These are phyloP conservation scores for Aureobasidium sp. DNA, from an alignment of 2,329 filamentous ascomycete species.

Conservation along the genomic window DNA sequence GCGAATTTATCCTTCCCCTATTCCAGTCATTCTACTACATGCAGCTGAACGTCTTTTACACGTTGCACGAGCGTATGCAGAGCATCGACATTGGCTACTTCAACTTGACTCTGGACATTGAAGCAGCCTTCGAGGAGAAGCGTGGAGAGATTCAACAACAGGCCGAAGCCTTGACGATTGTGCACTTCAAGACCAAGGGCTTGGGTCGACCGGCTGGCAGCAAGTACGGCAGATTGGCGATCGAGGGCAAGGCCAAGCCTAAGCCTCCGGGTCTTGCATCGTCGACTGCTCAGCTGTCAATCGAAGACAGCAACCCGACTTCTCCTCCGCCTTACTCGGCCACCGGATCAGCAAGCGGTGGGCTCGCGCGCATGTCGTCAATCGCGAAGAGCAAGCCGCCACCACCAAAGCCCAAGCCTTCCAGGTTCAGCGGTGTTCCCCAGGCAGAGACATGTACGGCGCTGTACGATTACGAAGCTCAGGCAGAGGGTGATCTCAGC, in stretches of 20 bases:
- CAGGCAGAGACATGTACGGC: slow-evolving; percentile 75
- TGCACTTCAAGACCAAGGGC: slow-evolving; percentile 82
- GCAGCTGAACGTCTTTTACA: slow-evolving; percentile 99
- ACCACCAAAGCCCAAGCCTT: slow-evolving; percentile 58
- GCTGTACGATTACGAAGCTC: slow-evolving; percentile 91
- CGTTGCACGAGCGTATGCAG: slow-evolving; percentile 96
- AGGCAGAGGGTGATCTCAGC: slow-evolving; percentile 88
- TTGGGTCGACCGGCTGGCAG: slow-evolving; percentile 23
- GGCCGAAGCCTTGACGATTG: slow-evolving; percentile 76
- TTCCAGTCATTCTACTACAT: slow-evolving; percentile 99
- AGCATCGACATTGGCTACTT: slow-evolving; percentile 96
- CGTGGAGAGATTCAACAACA: slow-evolving; percentile 79
- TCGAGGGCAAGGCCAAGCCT: slow-evolving; percentile 21
- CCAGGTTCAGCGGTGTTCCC: slow-evolving; percentile 57
- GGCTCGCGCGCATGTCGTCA: slow-evolving; percentile 9
- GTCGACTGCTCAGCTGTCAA: slow-evolving; percentile 5
- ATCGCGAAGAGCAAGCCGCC: slow-evolving; percentile 37
- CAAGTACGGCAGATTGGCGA: slow-evolving; percentile 29
- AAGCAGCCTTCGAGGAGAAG: slow-evolving; percentile 85
- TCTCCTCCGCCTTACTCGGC: slow-evolving; percentile 37
- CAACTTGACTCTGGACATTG: slow-evolving; percentile 81
- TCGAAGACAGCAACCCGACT: slow-evolving; percentile 20
- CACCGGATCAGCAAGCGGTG: not conserved
- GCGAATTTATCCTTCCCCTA: slow-evolving; percentile 90
- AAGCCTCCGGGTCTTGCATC: slow-evolving; percentile 20